Evolutionary conservation across 208 protist genomes (phyloP), one percentile per base, ranked within the genome.

Genomic region (Trypanosoma avium): DNA sequence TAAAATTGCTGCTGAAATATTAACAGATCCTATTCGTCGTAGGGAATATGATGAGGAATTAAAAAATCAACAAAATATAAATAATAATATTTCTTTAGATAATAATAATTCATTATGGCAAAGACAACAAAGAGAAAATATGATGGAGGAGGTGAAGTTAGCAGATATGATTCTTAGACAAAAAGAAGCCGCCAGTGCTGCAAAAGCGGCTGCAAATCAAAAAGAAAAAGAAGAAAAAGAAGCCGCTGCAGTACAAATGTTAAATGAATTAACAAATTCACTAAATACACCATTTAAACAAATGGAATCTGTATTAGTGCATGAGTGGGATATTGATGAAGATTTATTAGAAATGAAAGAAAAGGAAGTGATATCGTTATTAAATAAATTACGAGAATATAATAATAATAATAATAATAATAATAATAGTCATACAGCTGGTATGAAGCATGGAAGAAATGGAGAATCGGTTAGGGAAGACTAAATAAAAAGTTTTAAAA

Each of bases 301-400:
- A 60, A 85, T 92, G 80, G 82, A 92, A 70, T 56, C 56, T 22
- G 78, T 75, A 54, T 45, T 94, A 22, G 71, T 94, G 27, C 70
- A 76, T 13, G 84, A 90, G 35, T 92, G 84, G 83, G 81, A 92
- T 49, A 77, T 94, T 19, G 79, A 88, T 35, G 77, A 70, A 53
- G 84, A 88, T 2, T 60, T 88, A 46, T 63, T 94, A 40, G 46
- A 22, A n/a, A 79, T 86, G 72, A 94, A 92, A 58, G 60, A 63
- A 33, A 29, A 32, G 26, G 88, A 94, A 24, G 73, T 91, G 10
- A 59, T 64, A 45, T 47, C 52, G 38, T 66, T 94, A 47, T 62
- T 94, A 56, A 33, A 49, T 24, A 60, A 82, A 47, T 61, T 94
- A 6, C 60, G 43, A 55, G 55, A 29, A 26, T 63, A 53, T 49